These are phyloP conservation scores for Neurospora sp. DNA, from an alignment of 495 filamentous ascomycete species.

Conservation along the genomic window DNA sequence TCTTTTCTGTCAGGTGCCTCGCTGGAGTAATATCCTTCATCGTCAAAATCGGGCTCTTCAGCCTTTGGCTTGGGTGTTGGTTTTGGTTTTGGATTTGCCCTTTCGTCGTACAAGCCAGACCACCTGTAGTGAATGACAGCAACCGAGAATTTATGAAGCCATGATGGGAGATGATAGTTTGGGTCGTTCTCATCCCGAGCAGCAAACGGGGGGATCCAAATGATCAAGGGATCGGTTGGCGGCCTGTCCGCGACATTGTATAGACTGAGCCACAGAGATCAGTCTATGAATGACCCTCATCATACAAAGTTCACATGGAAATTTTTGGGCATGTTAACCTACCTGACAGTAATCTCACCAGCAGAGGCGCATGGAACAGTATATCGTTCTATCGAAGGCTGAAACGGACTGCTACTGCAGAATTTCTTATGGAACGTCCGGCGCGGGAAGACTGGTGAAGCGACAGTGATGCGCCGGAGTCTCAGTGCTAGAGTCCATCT, in stretches of 20 bases:
- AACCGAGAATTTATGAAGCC: constrained; percentile 19
- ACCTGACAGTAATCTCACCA: constrained; percentile 18
- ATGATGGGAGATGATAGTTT: constrained; percentile 19
- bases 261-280: constrained; percentile 10
- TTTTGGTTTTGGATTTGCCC: background rate
- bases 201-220: constrained; percentile 29
- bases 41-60: background rate
- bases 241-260: constrained; percentile 22
- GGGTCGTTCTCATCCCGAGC: background rate
- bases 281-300: background rate
- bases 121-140: constrained; percentile 37
- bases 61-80: background rate
- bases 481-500: constrained; percentile 1
- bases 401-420: background rate
- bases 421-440: background rate
- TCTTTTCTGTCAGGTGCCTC: background rate
- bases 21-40: background rate
- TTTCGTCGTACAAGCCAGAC: constrained; percentile 5
- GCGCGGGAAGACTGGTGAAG: background rate
- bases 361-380: constrained; percentile 12
- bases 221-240: constrained; percentile 17
- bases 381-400: constrained; percentile 2
- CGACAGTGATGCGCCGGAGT: background rate
- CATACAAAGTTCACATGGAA: background rate
- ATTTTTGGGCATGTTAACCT: background rate